Percentiles rank a stretch among this genome's conserved stretches.
These are phyloP conservation scores for Plasmopara muralis DNA, from an alignment of 352 stramenopile genomes.

Conservation along the genomic window DNA sequence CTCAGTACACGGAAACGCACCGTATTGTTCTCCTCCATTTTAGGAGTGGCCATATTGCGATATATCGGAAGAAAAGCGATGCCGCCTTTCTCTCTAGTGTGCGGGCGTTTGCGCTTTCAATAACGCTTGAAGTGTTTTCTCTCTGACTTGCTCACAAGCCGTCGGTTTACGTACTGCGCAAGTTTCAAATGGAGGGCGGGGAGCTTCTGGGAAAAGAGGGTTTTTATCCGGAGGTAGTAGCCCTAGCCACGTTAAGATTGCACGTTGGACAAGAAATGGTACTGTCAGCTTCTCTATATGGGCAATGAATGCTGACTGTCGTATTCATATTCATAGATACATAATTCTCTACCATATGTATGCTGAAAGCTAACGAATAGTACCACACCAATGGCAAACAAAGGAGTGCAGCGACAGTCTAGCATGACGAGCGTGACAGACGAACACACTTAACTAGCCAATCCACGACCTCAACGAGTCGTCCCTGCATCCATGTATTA, in stretches of 20 bases:
- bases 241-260: slow-evolving; percentile 12
- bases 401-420: slow-evolving; percentile 12
- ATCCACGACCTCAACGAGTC: slow-evolving; percentile 20
- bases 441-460: slow-evolving; percentile 28
- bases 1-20: slow-evolving; percentile 21
- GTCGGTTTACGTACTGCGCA: slow-evolving; percentile 41
- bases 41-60: slow-evolving; percentile 57
- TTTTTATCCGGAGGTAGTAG: slow-evolving; percentile 13
- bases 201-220: slow-evolving; percentile 16
- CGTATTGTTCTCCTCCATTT: slow-evolving; percentile 76
- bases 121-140: neutral
- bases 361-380: too few species aligned
- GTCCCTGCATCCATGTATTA: neutral
- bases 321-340: neutral
- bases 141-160: slow-evolving; percentile 24
- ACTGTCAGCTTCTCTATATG: slow-evolving; percentile 3
- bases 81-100: neutral
- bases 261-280: slow-evolving; percentile 12
- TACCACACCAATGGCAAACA: slow-evolving; percentile 18
- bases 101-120: neutral
- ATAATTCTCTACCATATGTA: neutral
- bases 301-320: too few species aligned
- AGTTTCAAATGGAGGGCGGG: slow-evolving; percentile 27
- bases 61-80: neutral
- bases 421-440: slow-evolving; percentile 69